A percentile compares a stretch with the other conserved stretches of the same genome.
phyloP scores from a whole-genome alignment of 192 early-diverging fungal genomes.

The Helicostylum pulchrum region DNA sequence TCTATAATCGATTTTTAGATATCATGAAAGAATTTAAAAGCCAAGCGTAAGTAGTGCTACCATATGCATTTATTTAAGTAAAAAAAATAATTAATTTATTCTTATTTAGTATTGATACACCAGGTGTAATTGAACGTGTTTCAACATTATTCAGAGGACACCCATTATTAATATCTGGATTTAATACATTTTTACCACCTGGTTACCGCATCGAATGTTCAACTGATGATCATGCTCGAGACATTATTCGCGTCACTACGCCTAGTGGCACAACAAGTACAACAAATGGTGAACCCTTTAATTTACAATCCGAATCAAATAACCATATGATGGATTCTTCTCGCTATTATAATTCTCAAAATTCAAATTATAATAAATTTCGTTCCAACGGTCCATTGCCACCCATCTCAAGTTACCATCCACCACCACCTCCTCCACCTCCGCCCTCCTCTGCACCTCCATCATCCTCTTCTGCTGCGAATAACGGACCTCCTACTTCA shows the following conservation, averaged over 20 bases:
- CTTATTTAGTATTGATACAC: slow-evolving; percentile 81
- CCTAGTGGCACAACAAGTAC: slow-evolving; percentile 67
- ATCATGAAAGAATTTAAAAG: slow-evolving; percentile 99
- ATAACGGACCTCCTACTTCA: background rate
- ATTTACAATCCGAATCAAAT: slow-evolving; percentile 10
- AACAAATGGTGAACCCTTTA: slow-evolving; percentile 36
- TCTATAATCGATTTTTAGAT: slow-evolving; percentile 95
- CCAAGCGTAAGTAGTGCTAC: slow-evolving; percentile 69
- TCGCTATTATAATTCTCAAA: background rate
- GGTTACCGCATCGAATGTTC: slow-evolving; percentile 94
- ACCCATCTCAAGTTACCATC: slow-evolving; percentile 2
- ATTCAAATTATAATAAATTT: background rate
- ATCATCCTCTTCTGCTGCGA: background rate
- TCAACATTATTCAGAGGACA: slow-evolving; percentile 90
- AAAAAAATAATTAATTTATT: background rate
- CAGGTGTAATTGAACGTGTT: slow-evolving; percentile 95
- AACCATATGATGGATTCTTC: background rate
- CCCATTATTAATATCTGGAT: slow-evolving; percentile 88
- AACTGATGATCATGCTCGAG: slow-evolving; percentile 65
- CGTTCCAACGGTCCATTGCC: background rate
- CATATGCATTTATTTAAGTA: background rate
- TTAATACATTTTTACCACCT: slow-evolving; percentile 98
- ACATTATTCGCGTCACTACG: slow-evolving; percentile 83
- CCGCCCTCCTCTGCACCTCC: background rate
- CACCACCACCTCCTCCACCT: background rate